Evolutionary conservation across 371 early-diverging fungal genomes (phyloP).

Genomic region (Mortierella sp.): DNA sequence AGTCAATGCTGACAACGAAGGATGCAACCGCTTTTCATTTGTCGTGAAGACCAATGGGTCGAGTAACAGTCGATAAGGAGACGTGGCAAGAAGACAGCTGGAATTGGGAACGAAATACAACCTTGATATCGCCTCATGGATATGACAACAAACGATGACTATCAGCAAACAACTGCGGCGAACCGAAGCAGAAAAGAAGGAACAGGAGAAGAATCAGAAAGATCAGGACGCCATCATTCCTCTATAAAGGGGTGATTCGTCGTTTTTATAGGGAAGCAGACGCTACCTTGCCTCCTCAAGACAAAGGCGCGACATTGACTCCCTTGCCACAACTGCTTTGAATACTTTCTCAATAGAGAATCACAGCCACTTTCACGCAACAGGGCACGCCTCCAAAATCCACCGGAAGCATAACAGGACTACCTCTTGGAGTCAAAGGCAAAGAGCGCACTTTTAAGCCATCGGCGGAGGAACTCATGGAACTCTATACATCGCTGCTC

Average conservation of each 20-base stretch:
- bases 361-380: constrained; percentile 37
- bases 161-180: not conserved
- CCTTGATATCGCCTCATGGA: not conserved
- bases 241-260: not conserved
- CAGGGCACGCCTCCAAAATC: constrained; percentile 4
- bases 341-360: constrained; percentile 18
- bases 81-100: too few species aligned
- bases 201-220: not conserved
- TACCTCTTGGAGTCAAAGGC: constrained; percentile 1
- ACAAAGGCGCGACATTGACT: not conserved
- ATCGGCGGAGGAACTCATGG: constrained; percentile 41
- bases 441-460: constrained; percentile 27
- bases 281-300: not conserved
- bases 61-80: too few species aligned
- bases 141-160: not conserved
- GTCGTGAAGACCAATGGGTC: too few species aligned
- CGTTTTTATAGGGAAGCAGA: not conserved
- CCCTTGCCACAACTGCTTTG: not conserved
- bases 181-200: not conserved
- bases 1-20: not conserved
- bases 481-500: constrained; percentile 34
- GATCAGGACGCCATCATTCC: constrained; percentile 8
- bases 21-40: too few species aligned
- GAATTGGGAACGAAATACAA: not conserved
- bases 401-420: not conserved